These are phyloP conservation scores for Lagenaria siceraria DNA, from an alignment of 306 rosid species.

Conservation along the genomic window DNA sequence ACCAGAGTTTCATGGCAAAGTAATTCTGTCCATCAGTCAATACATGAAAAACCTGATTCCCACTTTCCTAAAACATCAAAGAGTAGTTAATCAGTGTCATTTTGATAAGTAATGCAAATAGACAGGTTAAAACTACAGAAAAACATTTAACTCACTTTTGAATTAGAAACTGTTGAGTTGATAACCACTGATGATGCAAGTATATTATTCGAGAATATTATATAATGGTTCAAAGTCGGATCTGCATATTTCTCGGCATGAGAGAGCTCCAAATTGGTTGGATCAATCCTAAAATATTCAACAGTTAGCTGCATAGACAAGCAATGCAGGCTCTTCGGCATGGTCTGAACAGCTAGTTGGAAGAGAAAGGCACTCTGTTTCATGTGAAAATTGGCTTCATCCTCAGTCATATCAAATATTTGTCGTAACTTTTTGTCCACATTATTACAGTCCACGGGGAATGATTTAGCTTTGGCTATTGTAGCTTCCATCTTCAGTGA, in stretches of 20 bases:
- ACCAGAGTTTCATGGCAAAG: slow-evolving; percentile 89
- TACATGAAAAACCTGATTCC: slow-evolving; percentile 80
- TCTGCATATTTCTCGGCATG: slow-evolving; percentile 45
- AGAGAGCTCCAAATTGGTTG: slow-evolving; percentile 28
- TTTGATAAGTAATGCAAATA: neutral
- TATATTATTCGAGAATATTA: slow-evolving; percentile 73
- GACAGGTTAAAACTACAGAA: slow-evolving; percentile 7
- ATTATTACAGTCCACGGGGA: slow-evolving; percentile 68
- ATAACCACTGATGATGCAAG: slow-evolving; percentile 85
- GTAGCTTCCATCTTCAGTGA: slow-evolving; percentile 48
- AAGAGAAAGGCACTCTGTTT: slow-evolving; percentile 93
- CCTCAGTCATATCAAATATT: slow-evolving; percentile 83
- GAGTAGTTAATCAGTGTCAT: slow-evolving; percentile 22
- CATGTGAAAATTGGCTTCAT: slow-evolving; percentile 93
- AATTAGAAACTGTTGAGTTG: slow-evolving; percentile 70
- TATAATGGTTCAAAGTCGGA: slow-evolving; percentile 60
- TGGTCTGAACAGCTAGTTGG: slow-evolving; percentile 89
- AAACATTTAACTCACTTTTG: slow-evolving; percentile 45
- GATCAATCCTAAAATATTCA: slow-evolving; percentile 64
- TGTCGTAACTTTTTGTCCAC: slow-evolving; percentile 98
- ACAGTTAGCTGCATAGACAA: slow-evolving; percentile 84
- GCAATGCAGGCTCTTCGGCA: slow-evolving; percentile 95
- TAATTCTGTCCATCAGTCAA: slow-evolving; percentile 79
- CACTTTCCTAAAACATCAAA: slow-evolving; percentile 54
- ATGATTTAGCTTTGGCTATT: slow-evolving; percentile 54